Conservation (phyloP, 345 rosid species). For the Brassica nigra region DNA sequence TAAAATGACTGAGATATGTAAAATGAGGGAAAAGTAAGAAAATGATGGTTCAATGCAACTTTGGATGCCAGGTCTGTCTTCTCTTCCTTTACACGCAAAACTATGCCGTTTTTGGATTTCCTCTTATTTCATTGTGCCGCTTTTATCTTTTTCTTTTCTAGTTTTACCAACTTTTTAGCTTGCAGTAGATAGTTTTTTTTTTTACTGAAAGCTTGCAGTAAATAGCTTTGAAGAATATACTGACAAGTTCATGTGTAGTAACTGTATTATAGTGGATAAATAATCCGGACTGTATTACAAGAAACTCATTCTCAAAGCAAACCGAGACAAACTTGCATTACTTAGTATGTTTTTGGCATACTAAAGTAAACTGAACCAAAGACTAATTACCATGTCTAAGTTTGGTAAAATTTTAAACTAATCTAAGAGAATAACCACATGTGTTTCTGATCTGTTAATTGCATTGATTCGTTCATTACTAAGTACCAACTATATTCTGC, state of each 20-base stretch:
- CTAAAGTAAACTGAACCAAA: not conserved
- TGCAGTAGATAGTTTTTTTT: not conserved
- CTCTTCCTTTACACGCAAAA: constrained; percentile 35
- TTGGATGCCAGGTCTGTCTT: constrained; percentile 34
- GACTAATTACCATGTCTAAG: not conserved
- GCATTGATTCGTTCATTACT: not conserved
- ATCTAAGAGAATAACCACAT: not conserved
- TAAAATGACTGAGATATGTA: not conserved
- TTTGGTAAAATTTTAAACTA: not conserved
- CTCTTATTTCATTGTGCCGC: constrained; percentile 14
- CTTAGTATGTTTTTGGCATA: not conserved
- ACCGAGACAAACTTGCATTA: not conserved
- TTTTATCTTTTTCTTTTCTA: constrained; percentile 28
- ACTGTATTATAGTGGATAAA: not conserved
- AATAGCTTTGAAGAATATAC: not conserved
- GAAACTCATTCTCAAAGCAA: not conserved
- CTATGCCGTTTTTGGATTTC: constrained; percentile 29
- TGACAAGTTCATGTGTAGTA: not conserved
- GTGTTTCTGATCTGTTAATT: not conserved
- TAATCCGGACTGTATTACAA: not conserved
- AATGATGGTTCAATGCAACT: constrained; percentile 29
- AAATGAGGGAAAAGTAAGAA: constrained; percentile 2
- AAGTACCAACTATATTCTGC: not conserved
- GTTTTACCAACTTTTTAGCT: constrained; percentile 10
- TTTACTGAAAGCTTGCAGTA: not conserved